A percentile compares a stretch with the other conserved stretches of the same genome.
phyloP scores from a whole-genome alignment of 176 grass and related monocot genomes.

The Oryza coarctata region DNA sequence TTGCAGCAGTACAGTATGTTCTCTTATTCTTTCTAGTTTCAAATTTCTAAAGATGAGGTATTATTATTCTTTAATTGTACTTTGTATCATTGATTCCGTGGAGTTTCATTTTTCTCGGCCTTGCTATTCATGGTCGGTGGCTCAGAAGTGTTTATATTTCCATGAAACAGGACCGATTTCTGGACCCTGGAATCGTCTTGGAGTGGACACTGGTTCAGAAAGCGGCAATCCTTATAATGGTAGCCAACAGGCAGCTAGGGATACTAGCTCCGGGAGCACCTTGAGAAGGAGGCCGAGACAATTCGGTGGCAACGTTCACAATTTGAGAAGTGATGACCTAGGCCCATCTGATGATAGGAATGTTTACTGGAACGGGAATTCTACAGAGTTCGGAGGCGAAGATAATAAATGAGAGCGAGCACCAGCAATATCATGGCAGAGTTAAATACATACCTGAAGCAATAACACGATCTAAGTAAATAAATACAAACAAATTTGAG shows the following conservation, averaged over 20 bases:
- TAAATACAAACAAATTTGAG: not conserved
- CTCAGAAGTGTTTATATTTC: conserved; percentile 1
- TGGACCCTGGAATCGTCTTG: conserved; percentile 26
- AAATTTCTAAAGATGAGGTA: not conserved
- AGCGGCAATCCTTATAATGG: not conserved
- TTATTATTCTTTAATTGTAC: not conserved
- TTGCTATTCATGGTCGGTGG: conserved; percentile 1
- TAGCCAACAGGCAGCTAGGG: conserved; percentile 31
- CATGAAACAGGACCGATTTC: conserved; percentile 33
- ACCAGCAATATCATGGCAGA: not conserved
- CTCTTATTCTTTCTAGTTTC: conserved; percentile 13
- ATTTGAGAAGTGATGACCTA: conserved; percentile 50
- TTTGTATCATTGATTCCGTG: not conserved
- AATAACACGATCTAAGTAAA: not conserved
- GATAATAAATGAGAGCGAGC: conserved; percentile 40
- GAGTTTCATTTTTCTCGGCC: not conserved
- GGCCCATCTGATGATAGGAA: conserved; percentile 59
- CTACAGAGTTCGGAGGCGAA: conserved; percentile 86
- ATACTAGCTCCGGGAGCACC: conserved; percentile 12
- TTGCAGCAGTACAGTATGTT: conserved; percentile 45
- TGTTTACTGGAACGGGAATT: conserved; percentile 98
- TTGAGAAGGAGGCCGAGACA: conserved; percentile 41
- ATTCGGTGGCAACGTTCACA: conserved; percentile 87
- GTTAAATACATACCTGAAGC: not conserved
- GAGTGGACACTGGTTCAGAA: conserved; percentile 25